Evolutionary conservation across 2,329 filamentous ascomycete species (phyloP), one percentile per base, ranked within the genome.

Genomic region (Fusarium algeriense): DNA sequence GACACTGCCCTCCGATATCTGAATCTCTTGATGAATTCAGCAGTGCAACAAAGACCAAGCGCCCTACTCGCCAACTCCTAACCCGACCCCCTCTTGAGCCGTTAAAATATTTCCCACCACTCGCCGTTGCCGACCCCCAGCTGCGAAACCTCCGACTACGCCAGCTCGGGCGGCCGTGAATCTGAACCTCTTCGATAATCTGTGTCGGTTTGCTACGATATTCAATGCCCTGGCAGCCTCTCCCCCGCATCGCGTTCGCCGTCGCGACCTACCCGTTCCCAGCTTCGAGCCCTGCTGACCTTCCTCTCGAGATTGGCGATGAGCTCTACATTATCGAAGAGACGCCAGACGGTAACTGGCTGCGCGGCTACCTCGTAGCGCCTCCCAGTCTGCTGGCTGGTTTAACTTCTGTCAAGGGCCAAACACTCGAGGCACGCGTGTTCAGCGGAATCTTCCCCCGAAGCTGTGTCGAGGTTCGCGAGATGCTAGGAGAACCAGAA

Each of bases 271-370:
- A 95, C 81, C 96, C 96, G 40, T 99, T 99, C 84, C 88, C 92
- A 76, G 93, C 96, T 67, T 91, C 93, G 66, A 91, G 91, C 73
- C 90, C 94, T 58, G 93, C 94, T 80, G 96, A 99, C 82, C 90
- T 99, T 23, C 96, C 97, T 13, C 91, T 99, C 80, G 95, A 99
- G 82, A 93, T 99, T 71, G 96, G 96, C 80, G 96, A 99, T 87
- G 96, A 99, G 83, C 87, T 99, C 72, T 99, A 99, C 84, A 97
- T 99, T 74, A 98, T 99, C 79, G 95, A 98, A 83, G 94, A 98
- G 83, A 97, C 95, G 41, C 92, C 94, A 26, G 90, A 97, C 82
- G 93, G 92, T 77, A 89, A 93, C 80, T 99, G 96, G 97, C 92
- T 95, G 82, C 92, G 96, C 59, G 96, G 96, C 64, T 99, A 99